Evolutionary conservation across 768 basidiomycete species (phyloP), one percentile per base, ranked within the genome.

Genomic region (Ramaria sp.): DNA sequence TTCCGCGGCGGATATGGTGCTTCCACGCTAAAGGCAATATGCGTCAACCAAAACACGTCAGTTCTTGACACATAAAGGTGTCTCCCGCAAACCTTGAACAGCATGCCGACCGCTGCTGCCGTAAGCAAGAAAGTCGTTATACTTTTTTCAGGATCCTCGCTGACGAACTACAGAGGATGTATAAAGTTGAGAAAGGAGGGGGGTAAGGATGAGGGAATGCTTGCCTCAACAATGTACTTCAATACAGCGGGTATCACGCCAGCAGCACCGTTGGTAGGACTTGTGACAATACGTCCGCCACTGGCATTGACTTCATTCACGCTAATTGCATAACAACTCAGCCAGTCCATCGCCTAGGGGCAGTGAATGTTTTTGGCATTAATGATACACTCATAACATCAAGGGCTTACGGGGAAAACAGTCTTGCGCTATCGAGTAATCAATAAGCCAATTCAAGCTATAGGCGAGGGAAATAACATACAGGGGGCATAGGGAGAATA

Each of bases 231-330:
- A 48, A 93, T 82, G 61, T 93, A 93, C 66, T 96, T 97, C 57
- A 95, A 70, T 20, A 91, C 88, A 8, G 85, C 85, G 20, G 94
- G 95, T 50, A 97, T 95, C 42, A 97, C 87, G 6, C 94, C 95
- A 9, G 87, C 86, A 0, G 93, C 91, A 42, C 94, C 94, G 63
- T 93, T 93, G 5, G 93, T 94, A 2, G 89, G 94, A 5, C 88
- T 88, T 1, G 94, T 97, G 44, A 98, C 94, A 50, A 98, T 95
- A 30, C 94, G 77, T 0, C 94, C 94, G 0, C 94, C 93, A 28
- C 81, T 77, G 3, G 93, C 93, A 62, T 95, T 96, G 12, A 95
- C 92, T 66, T 96, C 94, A 62, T 95, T 95, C 12, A 93, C 91
- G 16, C 90, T 89, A 52, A 93, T 94, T 2, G 92, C 94, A 67